phyloP scores from a whole-genome alignment of 495 filamentous ascomycete genomes.

The Lentithecium fluviatile region DNA sequence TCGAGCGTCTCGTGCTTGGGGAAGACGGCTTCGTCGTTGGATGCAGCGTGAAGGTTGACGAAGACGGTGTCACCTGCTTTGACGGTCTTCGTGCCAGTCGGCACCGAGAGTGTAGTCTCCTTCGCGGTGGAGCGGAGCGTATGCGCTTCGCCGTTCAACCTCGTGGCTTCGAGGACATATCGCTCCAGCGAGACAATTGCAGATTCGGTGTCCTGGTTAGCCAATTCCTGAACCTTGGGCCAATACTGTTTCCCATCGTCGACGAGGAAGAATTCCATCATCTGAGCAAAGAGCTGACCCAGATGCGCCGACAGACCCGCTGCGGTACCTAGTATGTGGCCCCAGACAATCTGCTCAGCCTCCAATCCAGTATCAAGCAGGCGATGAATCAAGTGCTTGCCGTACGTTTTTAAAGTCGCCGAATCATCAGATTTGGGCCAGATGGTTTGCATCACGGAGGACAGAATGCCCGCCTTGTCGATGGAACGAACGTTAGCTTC shows the following conservation, averaged over 20 bases:
- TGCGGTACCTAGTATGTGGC: conserved; percentile 45
- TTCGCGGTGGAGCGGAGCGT: conserved; percentile 29
- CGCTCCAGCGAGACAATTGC: conserved; percentile 43
- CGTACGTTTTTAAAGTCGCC: conserved; percentile 38
- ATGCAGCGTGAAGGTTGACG: conserved; percentile 49
- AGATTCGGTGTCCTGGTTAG: conserved; percentile 42
- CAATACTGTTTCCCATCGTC: conserved; percentile 50
- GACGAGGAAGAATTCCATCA: conserved; percentile 47
- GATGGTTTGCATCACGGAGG: conserved; percentile 32
- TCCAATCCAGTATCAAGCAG: conserved; percentile 35
- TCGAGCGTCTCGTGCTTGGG: conserved; percentile 38
- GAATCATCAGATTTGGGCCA: conserved; percentile 18
- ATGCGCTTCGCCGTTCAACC: conserved; percentile 42
- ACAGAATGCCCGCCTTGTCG: conserved; percentile 28
- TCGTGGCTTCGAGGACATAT: conserved; percentile 43
- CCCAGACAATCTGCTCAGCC: conserved; percentile 40
- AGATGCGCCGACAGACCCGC: conserved; percentile 48
- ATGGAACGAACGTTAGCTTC: conserved; percentile 37
- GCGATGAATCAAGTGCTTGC: conserved; percentile 40
- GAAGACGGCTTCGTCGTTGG: conserved; percentile 38
- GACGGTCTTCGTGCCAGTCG: conserved; percentile 46
- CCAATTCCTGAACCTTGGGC: conserved; percentile 50
- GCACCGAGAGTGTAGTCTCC: conserved; percentile 39
- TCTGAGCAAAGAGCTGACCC: conserved; percentile 42
- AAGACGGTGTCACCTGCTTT: conserved; percentile 51